phyloP scores from a whole-genome alignment of 148 eudicot genomes.

The Talinum fruticosum region DNA sequence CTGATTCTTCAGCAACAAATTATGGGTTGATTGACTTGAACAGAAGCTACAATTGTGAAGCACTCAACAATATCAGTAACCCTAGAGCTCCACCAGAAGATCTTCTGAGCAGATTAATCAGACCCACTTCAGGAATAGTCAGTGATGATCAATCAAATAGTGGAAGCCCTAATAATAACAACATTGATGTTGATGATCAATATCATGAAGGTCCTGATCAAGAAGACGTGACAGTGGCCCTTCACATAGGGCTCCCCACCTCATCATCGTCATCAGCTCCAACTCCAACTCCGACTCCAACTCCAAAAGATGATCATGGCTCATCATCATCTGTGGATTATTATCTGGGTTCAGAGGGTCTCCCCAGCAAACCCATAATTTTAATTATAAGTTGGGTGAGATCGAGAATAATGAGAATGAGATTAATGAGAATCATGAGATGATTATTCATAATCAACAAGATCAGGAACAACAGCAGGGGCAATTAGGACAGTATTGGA shows the following conservation, averaged over 20 bases:
- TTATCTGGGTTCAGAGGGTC: conserved; percentile 19
- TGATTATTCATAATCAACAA: not conserved
- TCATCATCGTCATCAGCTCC: conserved; percentile 17
- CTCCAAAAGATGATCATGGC: not conserved
- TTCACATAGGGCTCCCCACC: conserved; percentile 52
- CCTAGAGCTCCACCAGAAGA: not conserved
- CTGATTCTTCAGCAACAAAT: not conserved
- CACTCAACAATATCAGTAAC: not conserved
- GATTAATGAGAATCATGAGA: not conserved
- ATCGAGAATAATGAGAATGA: not conserved
- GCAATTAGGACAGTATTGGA: conserved; percentile 46
- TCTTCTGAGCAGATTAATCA: conserved; percentile 38
- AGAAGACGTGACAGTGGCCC: conserved; percentile 29
- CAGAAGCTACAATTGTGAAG: not conserved
- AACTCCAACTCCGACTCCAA: not conserved
- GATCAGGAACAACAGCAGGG: not conserved
- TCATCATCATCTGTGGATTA: not conserved
- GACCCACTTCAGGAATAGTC: not conserved
- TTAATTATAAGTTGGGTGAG: not conserved
- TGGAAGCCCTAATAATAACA: conserved; percentile 4
- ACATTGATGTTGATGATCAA: conserved; percentile 7
- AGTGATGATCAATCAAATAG: not conserved
- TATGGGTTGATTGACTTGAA: conserved; percentile 21
- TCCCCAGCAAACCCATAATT: not conserved
- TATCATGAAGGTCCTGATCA: not conserved